phyloP scores from a whole-genome alignment of 345 rosid species.

The Odontarrhena argentea region DNA sequence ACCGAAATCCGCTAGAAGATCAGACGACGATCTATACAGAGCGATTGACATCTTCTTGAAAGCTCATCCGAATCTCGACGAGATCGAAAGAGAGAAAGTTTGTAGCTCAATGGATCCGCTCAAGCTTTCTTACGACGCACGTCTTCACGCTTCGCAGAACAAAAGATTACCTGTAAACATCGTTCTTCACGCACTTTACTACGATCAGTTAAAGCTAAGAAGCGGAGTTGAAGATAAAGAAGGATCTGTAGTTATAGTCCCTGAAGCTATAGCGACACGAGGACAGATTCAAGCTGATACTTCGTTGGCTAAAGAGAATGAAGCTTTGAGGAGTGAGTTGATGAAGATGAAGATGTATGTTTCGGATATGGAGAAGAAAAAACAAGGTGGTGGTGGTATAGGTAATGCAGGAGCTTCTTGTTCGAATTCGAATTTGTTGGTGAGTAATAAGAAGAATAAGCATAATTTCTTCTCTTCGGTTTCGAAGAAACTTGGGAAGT shows the following conservation, averaged over 20 bases:
- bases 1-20: constrained; percentile 71
- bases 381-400: constrained; percentile 18
- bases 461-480: constrained; percentile 71
- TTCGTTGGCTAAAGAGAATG: constrained; percentile 77
- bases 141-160: constrained; percentile 97
- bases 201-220: constrained; percentile 84
- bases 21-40: constrained; percentile 84
- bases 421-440: constrained; percentile 35
- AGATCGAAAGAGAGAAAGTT: constrained; percentile 84
- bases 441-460: constrained; percentile 37
- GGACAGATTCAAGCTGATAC: constrained; percentile 64
- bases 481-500: constrained; percentile 82
- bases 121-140: constrained; percentile 83
- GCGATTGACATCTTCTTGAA: constrained; percentile 85
- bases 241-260: constrained; percentile 27
- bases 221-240: constrained; percentile 51
- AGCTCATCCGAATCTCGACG: constrained; percentile 92
- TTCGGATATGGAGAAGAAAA: constrained; percentile 60
- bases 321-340: constrained; percentile 75
- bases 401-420: constrained; percentile 36
- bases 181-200: constrained; percentile 84
- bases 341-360: constrained; percentile 83
- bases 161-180: constrained; percentile 87
- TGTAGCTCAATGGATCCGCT: constrained; percentile 91
- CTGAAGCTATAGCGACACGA: constrained; percentile 55